These are phyloP conservation scores for Pleurotus tuber-regium DNA, from an alignment of 768 basidiomycete species.

Conservation along the genomic window DNA sequence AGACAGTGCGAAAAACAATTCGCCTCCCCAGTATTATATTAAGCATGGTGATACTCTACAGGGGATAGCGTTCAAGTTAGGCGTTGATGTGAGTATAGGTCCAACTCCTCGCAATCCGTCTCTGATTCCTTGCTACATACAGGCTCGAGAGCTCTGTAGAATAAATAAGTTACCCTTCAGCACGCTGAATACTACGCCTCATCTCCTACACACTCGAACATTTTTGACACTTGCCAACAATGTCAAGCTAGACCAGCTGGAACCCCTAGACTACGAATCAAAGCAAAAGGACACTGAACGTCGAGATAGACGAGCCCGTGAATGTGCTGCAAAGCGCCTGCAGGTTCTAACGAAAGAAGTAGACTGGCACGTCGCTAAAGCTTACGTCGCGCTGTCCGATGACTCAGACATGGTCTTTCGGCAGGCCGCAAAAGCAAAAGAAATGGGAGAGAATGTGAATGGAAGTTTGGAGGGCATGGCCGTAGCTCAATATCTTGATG, in stretches of 20 bases:
- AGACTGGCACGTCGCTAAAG: constrained; percentile 63
- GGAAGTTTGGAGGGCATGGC: constrained; percentile 45
- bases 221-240: constrained; percentile 53
- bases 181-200: constrained; percentile 68
- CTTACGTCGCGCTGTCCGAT: constrained; percentile 69
- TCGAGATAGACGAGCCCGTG: constrained; percentile 43
- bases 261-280: constrained; percentile 4
- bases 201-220: constrained; percentile 68
- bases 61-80: constrained; percentile 61
- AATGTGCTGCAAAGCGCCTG: constrained; percentile 57
- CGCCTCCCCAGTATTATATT: constrained; percentile 48
- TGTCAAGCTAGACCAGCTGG: constrained; percentile 24
- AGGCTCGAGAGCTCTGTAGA: constrained; percentile 61
- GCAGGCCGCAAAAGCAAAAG: constrained; percentile 25
- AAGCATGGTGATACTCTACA: constrained; percentile 56
- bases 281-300: constrained; percentile 30
- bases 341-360: constrained; percentile 68
- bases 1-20: constrained; percentile 4
- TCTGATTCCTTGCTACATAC: not conserved
- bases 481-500: constrained; percentile 59
- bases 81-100: constrained; percentile 55
- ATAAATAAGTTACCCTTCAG: constrained; percentile 65
- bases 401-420: constrained; percentile 28
- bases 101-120: not conserved
- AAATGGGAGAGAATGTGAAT: constrained; percentile 12